Conservation (phyloP, 2,329 filamentous ascomycete species). For the Alternaria angustiovoidea region DNA sequence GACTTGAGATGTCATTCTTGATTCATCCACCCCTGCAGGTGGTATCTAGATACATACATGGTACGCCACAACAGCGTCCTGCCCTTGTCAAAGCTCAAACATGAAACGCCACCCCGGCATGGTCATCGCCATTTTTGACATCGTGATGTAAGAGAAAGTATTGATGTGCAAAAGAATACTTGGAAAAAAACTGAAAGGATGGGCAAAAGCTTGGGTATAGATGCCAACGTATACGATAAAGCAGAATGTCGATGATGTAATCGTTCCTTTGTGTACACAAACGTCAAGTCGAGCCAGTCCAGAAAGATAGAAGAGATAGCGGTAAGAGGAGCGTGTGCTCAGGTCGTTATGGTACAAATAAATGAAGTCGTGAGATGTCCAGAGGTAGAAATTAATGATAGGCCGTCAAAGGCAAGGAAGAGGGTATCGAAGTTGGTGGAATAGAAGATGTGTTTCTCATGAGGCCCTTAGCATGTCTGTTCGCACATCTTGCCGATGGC, state of each 20-base stretch:
- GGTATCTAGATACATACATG: conserved; percentile 33
- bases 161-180: conserved; percentile 18
- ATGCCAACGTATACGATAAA: conserved; percentile 14
- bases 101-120: conserved; percentile 38
- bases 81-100: conserved; percentile 20
- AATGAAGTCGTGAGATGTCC: conserved; percentile 23
- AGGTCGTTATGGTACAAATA: conserved; percentile 41
- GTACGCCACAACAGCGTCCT: conserved; percentile 34
- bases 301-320: conserved; percentile 20
- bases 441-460: conserved; percentile 18
- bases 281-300: conserved; percentile 18
- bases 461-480: conserved; percentile 43
- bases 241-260: conserved; percentile 10
- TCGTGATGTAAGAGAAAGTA: conserved; percentile 24
- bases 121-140: conserved; percentile 21
- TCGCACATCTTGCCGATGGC: conserved; percentile 55
- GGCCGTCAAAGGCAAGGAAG: conserved; percentile 24
- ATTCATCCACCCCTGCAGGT: conserved; percentile 33
- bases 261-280: conserved; percentile 15
- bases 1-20: conserved; percentile 28
- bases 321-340: conserved; percentile 25
- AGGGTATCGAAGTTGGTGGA: conserved; percentile 17
- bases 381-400: conserved; percentile 30
- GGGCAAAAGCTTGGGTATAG: conserved; percentile 13
- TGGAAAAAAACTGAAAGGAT: conserved; percentile 9